Percentiles rank a stretch among this genome's conserved stretches.
Conservation (phyloP, 306 rosid species). For the Dryas alaskensis region DNA sequence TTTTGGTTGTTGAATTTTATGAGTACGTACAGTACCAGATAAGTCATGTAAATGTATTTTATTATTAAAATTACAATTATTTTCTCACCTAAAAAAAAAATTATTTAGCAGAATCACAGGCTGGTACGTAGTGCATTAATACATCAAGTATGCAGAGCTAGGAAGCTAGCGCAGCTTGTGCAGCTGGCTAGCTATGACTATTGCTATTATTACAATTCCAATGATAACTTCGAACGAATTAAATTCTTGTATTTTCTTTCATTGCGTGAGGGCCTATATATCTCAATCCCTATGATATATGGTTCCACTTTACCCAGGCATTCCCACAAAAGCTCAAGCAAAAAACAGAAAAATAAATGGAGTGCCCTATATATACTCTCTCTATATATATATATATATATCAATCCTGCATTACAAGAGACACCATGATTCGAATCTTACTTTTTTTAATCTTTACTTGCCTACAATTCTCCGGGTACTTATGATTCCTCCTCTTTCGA, state of each 20-base stretch:
- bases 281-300: no score
- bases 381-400: no score
- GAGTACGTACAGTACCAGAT: no score
- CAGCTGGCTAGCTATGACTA: not conserved
- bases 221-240: no score
- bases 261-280: not conserved
- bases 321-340: slow-evolving; percentile 10
- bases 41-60: no score
- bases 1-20: not conserved
- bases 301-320: not conserved
- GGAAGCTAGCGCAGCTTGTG: no score
- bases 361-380: not conserved
- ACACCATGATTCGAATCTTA: not conserved
- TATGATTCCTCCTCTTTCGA: not conserved
- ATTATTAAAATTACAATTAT: no score
- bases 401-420: not conserved
- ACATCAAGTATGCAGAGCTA: not conserved
- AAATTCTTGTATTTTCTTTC: not conserved
- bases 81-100: no score
- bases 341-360: not conserved
- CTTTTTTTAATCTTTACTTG: not conserved
- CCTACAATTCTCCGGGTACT: no score
- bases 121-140: not conserved
- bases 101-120: not conserved
- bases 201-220: not conserved